Evolutionary conservation across 2,329 filamentous ascomycete genomes (phyloP).

Genomic region (Orbilia javanica): DNA sequence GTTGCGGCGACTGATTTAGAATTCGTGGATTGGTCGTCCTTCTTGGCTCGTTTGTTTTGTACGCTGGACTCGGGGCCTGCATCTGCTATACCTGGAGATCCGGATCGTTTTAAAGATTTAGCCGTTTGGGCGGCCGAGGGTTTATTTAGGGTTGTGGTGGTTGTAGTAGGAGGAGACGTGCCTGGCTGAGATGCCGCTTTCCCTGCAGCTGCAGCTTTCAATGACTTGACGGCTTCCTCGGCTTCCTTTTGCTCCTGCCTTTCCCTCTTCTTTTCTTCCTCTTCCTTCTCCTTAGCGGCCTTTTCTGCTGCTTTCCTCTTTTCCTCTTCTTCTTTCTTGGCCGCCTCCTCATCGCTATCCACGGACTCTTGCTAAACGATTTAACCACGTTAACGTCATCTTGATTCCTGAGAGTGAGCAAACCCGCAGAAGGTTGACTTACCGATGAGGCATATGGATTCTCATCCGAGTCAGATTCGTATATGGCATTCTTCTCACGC

Average conservation of each 20-base stretch:
- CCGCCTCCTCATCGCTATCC: conserved; percentile 65
- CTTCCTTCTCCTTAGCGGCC: conserved; percentile 58
- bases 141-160: conserved; percentile 45
- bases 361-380: conserved; percentile 64
- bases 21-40: conserved; percentile 42
- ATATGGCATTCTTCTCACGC: conserved; percentile 69
- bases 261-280: conserved; percentile 50
- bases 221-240: conserved; percentile 55
- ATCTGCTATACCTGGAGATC: conserved; percentile 55
- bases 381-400: conserved; percentile 61
- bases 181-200: conserved; percentile 55
- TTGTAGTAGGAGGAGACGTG: conserved; percentile 52
- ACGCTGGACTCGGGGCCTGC: conserved; percentile 43
- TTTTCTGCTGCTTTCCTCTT: conserved; percentile 63
- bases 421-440: conserved; percentile 3
- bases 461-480: conserved; percentile 66
- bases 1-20: conserved; percentile 28
- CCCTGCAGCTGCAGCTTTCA: conserved; percentile 57
- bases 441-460: conserved; percentile 64
- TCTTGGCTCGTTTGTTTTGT: conserved; percentile 55
- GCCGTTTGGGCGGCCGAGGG: conserved; percentile 50
- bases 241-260: conserved; percentile 55
- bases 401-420: conserved; percentile 58
- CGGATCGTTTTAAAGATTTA: conserved; percentile 58
- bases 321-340: conserved; percentile 68